Conservation (phyloP, 1,284 basidiomycete genomes). For the Trichosporon sp. region DNA sequence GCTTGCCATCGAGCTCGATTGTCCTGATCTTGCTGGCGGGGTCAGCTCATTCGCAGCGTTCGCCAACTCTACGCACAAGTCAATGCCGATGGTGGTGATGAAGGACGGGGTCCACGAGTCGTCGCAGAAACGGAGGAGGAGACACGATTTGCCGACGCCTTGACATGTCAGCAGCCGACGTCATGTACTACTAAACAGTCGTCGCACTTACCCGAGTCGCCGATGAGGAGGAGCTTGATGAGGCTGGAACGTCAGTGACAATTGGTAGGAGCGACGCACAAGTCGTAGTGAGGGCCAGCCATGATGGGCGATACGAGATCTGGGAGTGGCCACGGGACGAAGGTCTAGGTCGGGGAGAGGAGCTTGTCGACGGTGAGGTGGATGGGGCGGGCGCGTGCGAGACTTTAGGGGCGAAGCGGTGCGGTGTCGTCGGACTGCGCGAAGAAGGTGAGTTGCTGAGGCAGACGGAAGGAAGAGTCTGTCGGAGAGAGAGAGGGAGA, state of each 20-base stretch:
- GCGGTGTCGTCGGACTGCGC: background rate
- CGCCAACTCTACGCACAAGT: slow-evolving; percentile 38
- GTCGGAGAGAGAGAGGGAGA: background rate
- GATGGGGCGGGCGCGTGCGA: background rate
- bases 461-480: background rate
- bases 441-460: background rate
- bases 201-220: slow-evolving; percentile 77
- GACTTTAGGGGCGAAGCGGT: background rate
- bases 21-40: slow-evolving; percentile 69
- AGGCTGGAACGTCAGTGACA: slow-evolving; percentile 52
- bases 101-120: slow-evolving; percentile 99
- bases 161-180: background rate
- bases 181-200: background rate
- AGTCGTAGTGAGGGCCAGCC: slow-evolving; percentile 51
- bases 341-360: background rate
- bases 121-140: slow-evolving; percentile 97
- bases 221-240: slow-evolving; percentile 96
- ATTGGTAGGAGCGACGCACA: slow-evolving; percentile 37
- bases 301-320: slow-evolving; percentile 16
- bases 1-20: slow-evolving; percentile 99
- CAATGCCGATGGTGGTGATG: slow-evolving; percentile 88
- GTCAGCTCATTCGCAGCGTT: background rate
- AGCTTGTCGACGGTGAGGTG: background rate
- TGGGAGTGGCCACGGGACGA: background rate
- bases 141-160: slow-evolving; percentile 98